Percentiles rank a stretch among this genome's conserved stretches.
These are phyloP conservation scores for Lomentospora prolificans DNA, from an alignment of 2,329 filamentous ascomycete species.

Conservation along the genomic window DNA sequence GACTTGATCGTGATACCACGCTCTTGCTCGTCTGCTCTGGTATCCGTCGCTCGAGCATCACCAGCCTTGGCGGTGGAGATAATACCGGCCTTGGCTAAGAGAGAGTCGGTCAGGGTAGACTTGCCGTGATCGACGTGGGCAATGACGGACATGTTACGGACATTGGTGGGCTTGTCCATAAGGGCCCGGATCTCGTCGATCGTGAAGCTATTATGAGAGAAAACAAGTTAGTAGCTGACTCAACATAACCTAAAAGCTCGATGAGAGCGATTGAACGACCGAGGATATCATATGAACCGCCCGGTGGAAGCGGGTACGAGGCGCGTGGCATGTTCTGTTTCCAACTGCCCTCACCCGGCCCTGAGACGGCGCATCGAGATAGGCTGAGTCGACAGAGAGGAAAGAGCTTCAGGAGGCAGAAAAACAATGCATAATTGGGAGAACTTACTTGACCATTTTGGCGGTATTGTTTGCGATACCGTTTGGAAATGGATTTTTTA, in stretches of 20 bases:
- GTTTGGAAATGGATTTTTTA: constrained; percentile 27
- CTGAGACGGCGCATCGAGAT: neutral
- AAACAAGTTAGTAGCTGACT: neutral
- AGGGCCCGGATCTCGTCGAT: constrained; percentile 79
- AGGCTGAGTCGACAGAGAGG: neutral
- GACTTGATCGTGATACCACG: constrained; percentile 99
- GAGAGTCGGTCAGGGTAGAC: constrained; percentile 98
- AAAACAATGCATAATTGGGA: constrained; percentile 7
- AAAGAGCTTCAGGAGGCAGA: neutral
- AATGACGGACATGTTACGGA: constrained; percentile 99
- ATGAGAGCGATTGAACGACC: neutral
- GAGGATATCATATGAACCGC: neutral
- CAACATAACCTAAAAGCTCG: neutral
- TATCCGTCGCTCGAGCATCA: constrained; percentile 93
- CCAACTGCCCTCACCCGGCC: neutral
- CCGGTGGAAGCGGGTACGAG: constrained; percentile 9
- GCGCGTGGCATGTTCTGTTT: neutral
- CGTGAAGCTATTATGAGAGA: constrained; percentile 64
- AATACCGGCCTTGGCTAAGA: constrained; percentile 98
- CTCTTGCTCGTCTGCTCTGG: constrained; percentile 94
- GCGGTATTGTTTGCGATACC: constrained; percentile 55
- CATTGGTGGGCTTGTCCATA: constrained; percentile 72
- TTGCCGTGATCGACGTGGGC: constrained; percentile 99
- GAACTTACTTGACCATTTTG: constrained; percentile 99
- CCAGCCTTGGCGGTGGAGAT: constrained; percentile 97